Conservation (phyloP, 106 monocot species). For the Alisma plantagoaquatica region DNA sequence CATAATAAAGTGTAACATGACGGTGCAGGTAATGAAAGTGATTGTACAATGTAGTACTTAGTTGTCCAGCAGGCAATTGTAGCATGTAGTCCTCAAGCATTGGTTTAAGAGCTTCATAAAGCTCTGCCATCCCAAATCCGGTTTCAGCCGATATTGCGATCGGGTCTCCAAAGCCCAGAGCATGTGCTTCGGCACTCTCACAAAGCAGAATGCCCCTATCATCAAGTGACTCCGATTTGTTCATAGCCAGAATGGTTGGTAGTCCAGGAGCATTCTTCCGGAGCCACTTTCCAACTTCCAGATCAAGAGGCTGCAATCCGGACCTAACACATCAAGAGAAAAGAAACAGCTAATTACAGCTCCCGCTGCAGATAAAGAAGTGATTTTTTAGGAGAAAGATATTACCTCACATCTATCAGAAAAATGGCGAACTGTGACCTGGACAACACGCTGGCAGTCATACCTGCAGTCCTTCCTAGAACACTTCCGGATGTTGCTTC, state of each 20-base stretch:
- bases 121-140: conserved; percentile 92
- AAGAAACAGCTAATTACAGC: too few relatives aligned
- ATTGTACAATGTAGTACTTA: too few relatives aligned
- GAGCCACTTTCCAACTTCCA: conserved; percentile 89
- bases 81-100: conserved; percentile 68
- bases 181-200: conserved; percentile 71
- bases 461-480: conserved; percentile 59
- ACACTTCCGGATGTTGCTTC: conserved; percentile 78
- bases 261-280: conserved; percentile 79
- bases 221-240: conserved; percentile 91
- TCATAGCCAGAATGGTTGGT: conserved; percentile 67
- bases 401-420: conserved; percentile 92
- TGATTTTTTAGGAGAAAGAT: too few relatives aligned
- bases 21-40: too few relatives aligned
- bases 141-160: conserved; percentile 98
- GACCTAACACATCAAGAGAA: too few relatives aligned
- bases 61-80: conserved; percentile 41
- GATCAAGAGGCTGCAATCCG: conserved; percentile 88
- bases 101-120: conserved; percentile 72
- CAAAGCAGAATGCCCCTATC: conserved; percentile 53
- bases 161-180: conserved; percentile 92
- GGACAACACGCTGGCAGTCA: conserved; percentile 66
- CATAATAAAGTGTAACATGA: conserved; percentile 1
- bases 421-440: conserved; percentile 79
- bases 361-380: too few relatives aligned